Base-by-base conservation (phyloP, 2,329 filamentous ascomycete genomes). In the Aspergillus quadricinctus region DNA sequence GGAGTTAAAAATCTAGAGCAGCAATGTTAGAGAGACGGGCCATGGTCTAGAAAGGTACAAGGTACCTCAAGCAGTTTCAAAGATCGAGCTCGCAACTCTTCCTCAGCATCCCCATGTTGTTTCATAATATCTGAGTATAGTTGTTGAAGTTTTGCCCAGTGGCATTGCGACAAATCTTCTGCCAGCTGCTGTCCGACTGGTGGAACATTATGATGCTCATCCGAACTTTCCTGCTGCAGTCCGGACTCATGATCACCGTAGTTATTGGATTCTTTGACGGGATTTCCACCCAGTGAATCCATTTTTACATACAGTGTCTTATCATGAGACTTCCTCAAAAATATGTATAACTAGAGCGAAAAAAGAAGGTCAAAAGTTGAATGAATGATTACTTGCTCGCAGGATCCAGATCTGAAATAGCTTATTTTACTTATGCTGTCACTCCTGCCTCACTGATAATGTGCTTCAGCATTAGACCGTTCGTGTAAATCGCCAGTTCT, bases 81-180 rank as follows among this genome's bases (percentile, higher is more conserved):
- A 61, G 88, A 90, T 59, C 92, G 87, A 21, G 83, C 78, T 53
- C 88, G 75, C 48, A 93, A 77, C 29, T 83, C 77, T 48, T 80
- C 79, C 68, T 96, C 91, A 2, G 85, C 76, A 2, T 78, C 77
- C 52, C 86, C 81, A 35, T 87, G 83, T 43, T 86, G 79, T 14
- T 78, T 74, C 64, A 96, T 82, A 19, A 84, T 85, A 52, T 82
- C 76, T 57, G 87, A 80, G 64, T 92, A 96, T 45, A 84, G 83
- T 1, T 77, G 69, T 71, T 92, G 81, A 31, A 96, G 86, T n/a
- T 87, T 82, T 2, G 86, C 78, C 92, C 92, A 96, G 72, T 92
- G 84, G 66, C 89, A 91, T 67, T 75, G 53, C 48, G 77, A 73
- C 58, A 90, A 75, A 52, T 76, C 73, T 19, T 80, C 80, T 0